These are phyloP conservation scores for Colletotrichum sp. DNA, from an alignment of 2,329 filamentous ascomycete genomes.

Conservation along the genomic window DNA sequence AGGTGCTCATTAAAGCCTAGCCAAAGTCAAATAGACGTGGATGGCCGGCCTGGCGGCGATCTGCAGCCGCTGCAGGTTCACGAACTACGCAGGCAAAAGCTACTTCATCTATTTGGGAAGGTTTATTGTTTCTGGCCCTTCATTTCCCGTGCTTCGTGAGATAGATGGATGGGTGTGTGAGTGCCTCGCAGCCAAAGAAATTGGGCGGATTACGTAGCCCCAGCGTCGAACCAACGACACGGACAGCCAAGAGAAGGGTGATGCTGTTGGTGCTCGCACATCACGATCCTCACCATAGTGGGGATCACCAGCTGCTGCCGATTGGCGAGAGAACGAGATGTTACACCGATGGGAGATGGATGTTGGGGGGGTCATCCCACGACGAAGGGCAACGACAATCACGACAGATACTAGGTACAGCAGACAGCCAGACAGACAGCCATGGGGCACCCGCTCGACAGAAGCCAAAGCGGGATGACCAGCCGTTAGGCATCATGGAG, in stretches of 20 bases:
- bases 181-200: not conserved
- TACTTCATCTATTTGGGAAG: not conserved
- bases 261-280: not conserved
- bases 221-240: conserved; percentile 4
- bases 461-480: not conserved
- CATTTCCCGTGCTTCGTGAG: conserved; percentile 1
- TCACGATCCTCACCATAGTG: not conserved
- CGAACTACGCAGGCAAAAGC: not conserved
- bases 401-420: not conserved
- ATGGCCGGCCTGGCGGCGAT: conserved; percentile 7
- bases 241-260: not conserved
- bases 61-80: conserved; percentile 6
- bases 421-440: not conserved
- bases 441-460: not conserved
- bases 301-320: conserved; percentile 1
- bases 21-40: conserved; percentile 9
- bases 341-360: conserved; percentile 18
- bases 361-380: not conserved
- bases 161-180: not conserved
- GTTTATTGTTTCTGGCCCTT: not conserved
- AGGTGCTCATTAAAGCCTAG: not conserved
- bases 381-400: not conserved
- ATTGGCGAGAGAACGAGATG: conserved; percentile 21
- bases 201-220: not conserved
- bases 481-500: not conserved